phyloP scores from a whole-genome alignment of 2,329 filamentous ascomycete species.

The Cladophialophora bantiana region DNA sequence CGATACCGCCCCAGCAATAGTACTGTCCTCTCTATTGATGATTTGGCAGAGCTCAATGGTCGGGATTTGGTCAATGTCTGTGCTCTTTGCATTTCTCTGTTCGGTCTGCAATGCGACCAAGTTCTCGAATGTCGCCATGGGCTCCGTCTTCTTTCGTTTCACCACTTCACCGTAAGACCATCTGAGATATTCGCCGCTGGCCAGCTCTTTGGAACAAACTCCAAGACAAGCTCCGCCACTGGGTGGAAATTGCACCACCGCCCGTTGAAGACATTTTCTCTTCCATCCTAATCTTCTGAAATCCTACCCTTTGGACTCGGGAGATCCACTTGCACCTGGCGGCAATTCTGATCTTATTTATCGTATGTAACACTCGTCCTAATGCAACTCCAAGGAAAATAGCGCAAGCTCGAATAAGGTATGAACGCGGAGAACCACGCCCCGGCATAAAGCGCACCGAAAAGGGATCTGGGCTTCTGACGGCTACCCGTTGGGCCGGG shows the following conservation, averaged over 20 bases:
- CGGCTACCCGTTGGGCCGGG: not conserved
- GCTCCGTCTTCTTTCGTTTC: not conserved
- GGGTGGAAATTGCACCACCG: not conserved
- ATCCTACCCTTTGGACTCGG: not conserved
- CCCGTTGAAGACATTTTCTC: not conserved
- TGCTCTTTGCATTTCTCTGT: slow-evolving; percentile 46
- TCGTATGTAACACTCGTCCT: not conserved
- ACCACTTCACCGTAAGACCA: not conserved
- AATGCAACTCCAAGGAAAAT: slow-evolving; percentile 2
- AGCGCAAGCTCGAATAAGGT: not conserved
- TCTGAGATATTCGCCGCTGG: not conserved
- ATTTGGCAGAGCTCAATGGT: slow-evolving; percentile 50
- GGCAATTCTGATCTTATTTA: not conserved
- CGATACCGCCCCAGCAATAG: slow-evolving; percentile 45
- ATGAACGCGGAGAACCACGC: not conserved
- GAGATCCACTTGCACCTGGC: not conserved
- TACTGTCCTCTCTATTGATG: slow-evolving; percentile 50
- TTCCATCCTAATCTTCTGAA: not conserved
- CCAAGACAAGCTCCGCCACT: not conserved
- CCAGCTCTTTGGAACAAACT: not conserved
- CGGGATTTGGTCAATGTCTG: slow-evolving; percentile 48
- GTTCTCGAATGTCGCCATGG: slow-evolving; percentile 33
- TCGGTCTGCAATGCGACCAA: slow-evolving; percentile 49
- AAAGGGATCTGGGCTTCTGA: not conserved
- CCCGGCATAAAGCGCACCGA: not conserved